These are phyloP conservation scores for Collybia sp. DNA, from an alignment of 768 basidiomycete genomes.

Conservation along the genomic window DNA sequence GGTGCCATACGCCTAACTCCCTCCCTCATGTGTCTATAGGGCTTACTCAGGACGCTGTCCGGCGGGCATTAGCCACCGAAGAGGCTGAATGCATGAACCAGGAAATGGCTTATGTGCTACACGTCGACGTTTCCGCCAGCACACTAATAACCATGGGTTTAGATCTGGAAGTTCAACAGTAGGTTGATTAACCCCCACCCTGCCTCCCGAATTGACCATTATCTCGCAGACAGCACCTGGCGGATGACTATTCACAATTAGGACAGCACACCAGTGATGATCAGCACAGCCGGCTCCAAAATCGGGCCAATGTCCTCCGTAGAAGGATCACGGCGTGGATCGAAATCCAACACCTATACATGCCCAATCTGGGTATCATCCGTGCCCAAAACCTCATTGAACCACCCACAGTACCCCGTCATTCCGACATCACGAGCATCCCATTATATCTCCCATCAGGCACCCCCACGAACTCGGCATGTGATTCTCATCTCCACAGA, in stretches of 20 bases:
- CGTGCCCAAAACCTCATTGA: not conserved
- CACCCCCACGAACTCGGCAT: no score
- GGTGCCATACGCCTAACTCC: not conserved
- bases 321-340: not conserved
- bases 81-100: slow-evolving; percentile 5
- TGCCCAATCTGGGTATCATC: not conserved
- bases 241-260: not conserved
- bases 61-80: slow-evolving; percentile 2
- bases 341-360: no score
- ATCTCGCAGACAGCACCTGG: not conserved
- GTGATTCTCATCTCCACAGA: no score
- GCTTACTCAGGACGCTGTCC: slow-evolving; percentile 9
- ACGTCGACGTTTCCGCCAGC: slow-evolving; percentile 8
- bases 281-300: not conserved
- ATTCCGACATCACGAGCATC: not conserved
- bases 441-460: no score
- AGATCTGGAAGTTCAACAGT: slow-evolving; percentile 15
- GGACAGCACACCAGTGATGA: not conserved
- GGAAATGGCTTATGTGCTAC: not conserved
- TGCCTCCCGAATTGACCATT: not conserved
- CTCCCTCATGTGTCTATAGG: not conserved
- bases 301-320: not conserved
- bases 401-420: not conserved
- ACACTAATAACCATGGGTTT: slow-evolving; percentile 9
- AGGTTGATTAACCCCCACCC: not conserved